Evolutionary conservation across 2,329 filamentous ascomycete genomes (phyloP), one percentile per base, ranked within the genome.

Genomic region (Talaromyces pinophilus): DNA sequence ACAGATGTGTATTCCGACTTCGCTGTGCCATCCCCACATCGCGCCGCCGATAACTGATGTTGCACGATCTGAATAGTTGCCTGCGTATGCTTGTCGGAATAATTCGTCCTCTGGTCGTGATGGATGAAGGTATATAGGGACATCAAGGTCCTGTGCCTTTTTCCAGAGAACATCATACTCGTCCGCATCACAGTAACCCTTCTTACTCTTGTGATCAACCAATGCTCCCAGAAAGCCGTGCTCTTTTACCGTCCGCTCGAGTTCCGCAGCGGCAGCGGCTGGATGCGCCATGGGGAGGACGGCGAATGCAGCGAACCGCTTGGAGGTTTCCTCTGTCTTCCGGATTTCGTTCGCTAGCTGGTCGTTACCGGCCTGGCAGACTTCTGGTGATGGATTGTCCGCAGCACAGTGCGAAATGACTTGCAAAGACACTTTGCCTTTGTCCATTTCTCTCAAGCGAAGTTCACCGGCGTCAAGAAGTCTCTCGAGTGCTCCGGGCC

Each of bases 21-120:
- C 57, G 11, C 38, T 60, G 8, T 60, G 57, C 57, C 57, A 60
- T 28, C 38, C 57, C 57, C 57, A 60, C 48, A 54, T 54, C 28
- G 48, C 48, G 48, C 48, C 48, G 33, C 57, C 57, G 10, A 60
- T 42, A 44, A 40, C 33, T 42, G 57, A 38, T 19, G 38, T 60
- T 28, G 57, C 57, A 19, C 13, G 57, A 60, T 17, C 33, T 5
- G 15, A 60, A 15, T n/a, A 40, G 57, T 60, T 60, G 25, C n/a
- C 38, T 40, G 2, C 33, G 57, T 22, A 60, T 40, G 38, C 38
- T 60, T 6, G 40, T 54, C 48, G 48, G 48, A 60, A 38, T 15
- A 60, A 19, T 7, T 60, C 40, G 15, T 42, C 40, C 5, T 42
- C 40, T 42, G 15, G 40, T 42, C 40, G 15, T 6, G 40, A 42